Percentiles rank a stretch among this genome's conserved stretches.
These are phyloP conservation scores for Gossypium bickii DNA, from an alignment of 345 rosid species.

Conservation along the genomic window DNA sequence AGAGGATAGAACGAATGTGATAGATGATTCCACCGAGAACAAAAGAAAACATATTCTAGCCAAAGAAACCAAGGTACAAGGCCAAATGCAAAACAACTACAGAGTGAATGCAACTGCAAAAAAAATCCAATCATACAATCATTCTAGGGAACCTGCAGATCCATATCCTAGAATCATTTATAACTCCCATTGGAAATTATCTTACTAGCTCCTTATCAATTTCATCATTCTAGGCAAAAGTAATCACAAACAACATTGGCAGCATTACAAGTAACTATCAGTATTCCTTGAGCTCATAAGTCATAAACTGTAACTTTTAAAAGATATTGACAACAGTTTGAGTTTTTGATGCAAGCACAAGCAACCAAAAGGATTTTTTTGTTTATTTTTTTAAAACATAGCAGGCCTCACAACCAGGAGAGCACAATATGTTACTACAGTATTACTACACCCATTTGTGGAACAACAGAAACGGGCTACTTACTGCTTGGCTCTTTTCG, in stretches of 20 bases:
- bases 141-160: background rate
- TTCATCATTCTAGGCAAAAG: background rate
- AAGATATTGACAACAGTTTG: background rate
- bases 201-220: background rate
- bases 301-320: background rate
- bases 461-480: slow-evolving; percentile 29
- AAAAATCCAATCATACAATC: slow-evolving; percentile 4
- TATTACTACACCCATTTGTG: background rate
- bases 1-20: background rate
- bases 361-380: background rate
- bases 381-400: background rate
- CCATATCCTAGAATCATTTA: slow-evolving; percentile 1
- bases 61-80: background rate
- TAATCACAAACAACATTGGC: background rate
- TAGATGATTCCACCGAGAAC: background rate
- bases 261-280: background rate
- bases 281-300: background rate
- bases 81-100: background rate
- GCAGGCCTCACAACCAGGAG: background rate
- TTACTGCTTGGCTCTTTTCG: slow-evolving; percentile 90
- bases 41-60: background rate
- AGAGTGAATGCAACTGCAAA: slow-evolving; percentile 5
- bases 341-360: background rate
- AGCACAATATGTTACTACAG: background rate
- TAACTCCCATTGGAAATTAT: background rate